These are phyloP conservation scores for Pichia sp. DNA, from an alignment of 1,139 yeast species.

Conservation along the genomic window DNA sequence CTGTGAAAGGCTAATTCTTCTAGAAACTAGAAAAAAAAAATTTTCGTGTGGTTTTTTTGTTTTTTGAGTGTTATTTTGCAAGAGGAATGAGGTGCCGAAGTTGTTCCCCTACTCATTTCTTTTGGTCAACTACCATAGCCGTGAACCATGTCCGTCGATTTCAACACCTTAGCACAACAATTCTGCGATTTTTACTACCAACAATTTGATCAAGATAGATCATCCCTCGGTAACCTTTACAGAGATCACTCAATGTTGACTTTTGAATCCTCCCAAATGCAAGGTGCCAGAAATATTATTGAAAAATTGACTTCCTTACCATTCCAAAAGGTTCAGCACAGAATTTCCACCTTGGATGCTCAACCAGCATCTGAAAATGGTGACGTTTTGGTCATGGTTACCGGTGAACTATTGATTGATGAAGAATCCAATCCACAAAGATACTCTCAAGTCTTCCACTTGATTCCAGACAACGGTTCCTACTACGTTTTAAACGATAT, in stretches of 20 bases:
- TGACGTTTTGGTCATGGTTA: slow-evolving; percentile 94
- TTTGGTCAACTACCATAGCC: no score
- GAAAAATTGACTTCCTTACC: slow-evolving; percentile 86
- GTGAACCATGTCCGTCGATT: slow-evolving; percentile 43
- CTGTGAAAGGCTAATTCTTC: no score
- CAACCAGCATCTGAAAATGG: slow-evolving; percentile 95
- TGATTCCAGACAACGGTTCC: slow-evolving; percentile 85
- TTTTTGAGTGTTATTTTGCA: no score
- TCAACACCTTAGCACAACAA: slow-evolving; percentile 67
- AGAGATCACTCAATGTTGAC: slow-evolving; percentile 97
- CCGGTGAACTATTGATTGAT: slow-evolving; percentile 89
- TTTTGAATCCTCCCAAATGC: slow-evolving; percentile 88
- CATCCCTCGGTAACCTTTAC: slow-evolving; percentile 88
- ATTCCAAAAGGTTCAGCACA: slow-evolving; percentile 85
- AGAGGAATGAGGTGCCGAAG: no score
- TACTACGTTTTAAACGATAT: slow-evolving; percentile 95
- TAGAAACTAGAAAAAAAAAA: no score
- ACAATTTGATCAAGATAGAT: slow-evolving; percentile 88
- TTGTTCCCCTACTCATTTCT: no score
- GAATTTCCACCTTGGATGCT: slow-evolving; percentile 91
- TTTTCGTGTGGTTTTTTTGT: no score
- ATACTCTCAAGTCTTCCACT: slow-evolving; percentile 95
- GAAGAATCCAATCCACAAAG: slow-evolving; percentile 94
- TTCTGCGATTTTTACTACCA: slow-evolving; percentile 93
- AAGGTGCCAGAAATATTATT: slow-evolving; percentile 87